These are phyloP conservation scores for Ephemerocybe angulata DNA, from an alignment of 768 basidiomycete species.

Conservation along the genomic window DNA sequence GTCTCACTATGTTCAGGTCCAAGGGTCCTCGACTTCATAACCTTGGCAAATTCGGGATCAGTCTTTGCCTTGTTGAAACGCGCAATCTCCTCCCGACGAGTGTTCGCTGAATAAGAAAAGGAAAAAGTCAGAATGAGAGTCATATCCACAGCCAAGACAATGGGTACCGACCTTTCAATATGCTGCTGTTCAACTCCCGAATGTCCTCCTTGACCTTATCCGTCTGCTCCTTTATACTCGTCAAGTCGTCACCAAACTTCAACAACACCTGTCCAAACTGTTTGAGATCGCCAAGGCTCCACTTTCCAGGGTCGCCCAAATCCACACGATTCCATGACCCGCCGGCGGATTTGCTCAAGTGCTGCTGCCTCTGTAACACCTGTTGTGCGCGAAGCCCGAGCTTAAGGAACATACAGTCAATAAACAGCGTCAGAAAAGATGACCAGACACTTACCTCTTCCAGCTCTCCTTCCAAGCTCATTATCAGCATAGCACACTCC, in stretches of 20 bases:
- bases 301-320: constrained; percentile 45
- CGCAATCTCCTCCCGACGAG: constrained; percentile 77
- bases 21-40: constrained; percentile 71
- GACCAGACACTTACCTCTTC: constrained; percentile 45
- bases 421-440: neutral
- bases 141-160: neutral
- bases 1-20: constrained; percentile 86
- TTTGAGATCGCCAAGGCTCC: constrained; percentile 49
- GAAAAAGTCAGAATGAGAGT: neutral
- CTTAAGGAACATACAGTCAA: constrained; percentile 28
- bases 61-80: constrained; percentile 75
- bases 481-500: constrained; percentile 53
- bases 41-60: constrained; percentile 76
- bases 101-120: constrained; percentile 51
- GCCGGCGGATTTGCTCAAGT: constrained; percentile 35
- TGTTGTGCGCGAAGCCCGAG: constrained; percentile 38
- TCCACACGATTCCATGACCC: constrained; percentile 42
- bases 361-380: constrained; percentile 31
- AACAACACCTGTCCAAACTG: constrained; percentile 49
- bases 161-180: constrained; percentile 57
- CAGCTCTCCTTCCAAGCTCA: constrained; percentile 48
- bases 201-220: constrained; percentile 39
- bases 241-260: constrained; percentile 51
- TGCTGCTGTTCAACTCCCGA: constrained; percentile 56
- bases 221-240: constrained; percentile 40